Base-by-base conservation (phyloP, 2,329 filamentous ascomycete species). In the Cladosporium sp. region DNA sequence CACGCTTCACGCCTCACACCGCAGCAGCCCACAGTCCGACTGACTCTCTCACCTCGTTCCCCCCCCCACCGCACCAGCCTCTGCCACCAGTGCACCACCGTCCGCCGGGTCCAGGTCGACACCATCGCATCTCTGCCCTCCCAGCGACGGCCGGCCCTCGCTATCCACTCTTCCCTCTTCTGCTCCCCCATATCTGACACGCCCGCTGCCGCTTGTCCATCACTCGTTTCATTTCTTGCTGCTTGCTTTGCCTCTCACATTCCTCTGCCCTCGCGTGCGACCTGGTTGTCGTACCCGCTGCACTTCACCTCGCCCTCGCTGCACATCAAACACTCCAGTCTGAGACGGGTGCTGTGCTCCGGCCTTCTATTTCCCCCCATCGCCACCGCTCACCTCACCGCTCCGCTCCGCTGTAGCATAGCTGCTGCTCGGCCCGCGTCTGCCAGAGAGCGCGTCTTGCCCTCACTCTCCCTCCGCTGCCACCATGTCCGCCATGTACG, bases 401-500 rank as follows among this genome's bases (percentile, higher is more conserved):
- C 52, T 21, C 59, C 32, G 28, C 62, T 36, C 62, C 55, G 52
- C 51, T n/a, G 30, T 8, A n/a, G 26, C 18, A n/a, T 8, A n/a
- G 26, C 18, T 34, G 54, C 44, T 59, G 55, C 55, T 30, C 63
- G 63, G 57, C 63, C 63, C 55, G 63, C 63, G 30, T 54, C 44
- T 51, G 51, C 34, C 51, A 55, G 11, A 55, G 11, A 54, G 60
- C 60, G 44, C 34, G 49, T 49, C 57, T 72, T 81, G 7, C 78
- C 38, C 51, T 64, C 62, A 64, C 52, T 41, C 24, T 28, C 44
- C 41, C 24, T 28, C 44, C 67, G 28, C 52, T 15, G 36, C 64
- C 32, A 26, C 63, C 51, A 65, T 64, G 51, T 55, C 61, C 32
- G 55, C 65, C 72, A 84, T 84, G 81, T 84, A 83, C 77, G 78